Conservation (phyloP, 495 filamentous ascomycete genomes). For the Podospora pseudopauciseta region DNA sequence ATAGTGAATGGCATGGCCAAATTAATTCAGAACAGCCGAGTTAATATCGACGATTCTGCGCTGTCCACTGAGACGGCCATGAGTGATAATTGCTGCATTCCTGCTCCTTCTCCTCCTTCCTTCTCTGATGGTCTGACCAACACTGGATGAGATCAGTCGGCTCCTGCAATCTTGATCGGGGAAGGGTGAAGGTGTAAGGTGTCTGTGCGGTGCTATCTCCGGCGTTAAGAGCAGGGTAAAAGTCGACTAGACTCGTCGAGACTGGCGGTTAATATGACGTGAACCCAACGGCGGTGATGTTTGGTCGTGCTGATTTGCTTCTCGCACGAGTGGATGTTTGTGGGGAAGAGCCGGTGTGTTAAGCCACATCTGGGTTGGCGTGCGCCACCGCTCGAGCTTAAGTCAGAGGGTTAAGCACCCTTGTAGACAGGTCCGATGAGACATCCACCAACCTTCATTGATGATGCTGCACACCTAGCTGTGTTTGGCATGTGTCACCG, state of each 20-base stretch:
- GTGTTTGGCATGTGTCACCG: slow-evolving; percentile 12
- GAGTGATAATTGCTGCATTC: background rate
- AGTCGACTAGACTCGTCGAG: slow-evolving; percentile 16
- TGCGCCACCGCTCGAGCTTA: slow-evolving; percentile 1
- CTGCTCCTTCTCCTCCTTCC: background rate
- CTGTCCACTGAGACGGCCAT: slow-evolving; percentile 5
- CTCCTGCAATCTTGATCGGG: background rate
- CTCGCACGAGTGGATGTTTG: slow-evolving; percentile 13
- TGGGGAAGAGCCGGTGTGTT: slow-evolving; percentile 5
- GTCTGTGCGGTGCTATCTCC: slow-evolving; percentile 17
- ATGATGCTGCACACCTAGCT: slow-evolving; percentile 4
- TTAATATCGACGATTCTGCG: slow-evolving; percentile 34
- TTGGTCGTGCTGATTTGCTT: slow-evolving; percentile 22
- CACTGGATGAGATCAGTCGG: background rate
- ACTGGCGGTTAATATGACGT: slow-evolving; percentile 26
- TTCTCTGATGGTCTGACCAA: slow-evolving; percentile 3
- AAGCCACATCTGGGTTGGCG: slow-evolving; percentile 15
- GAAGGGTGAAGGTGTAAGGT: background rate
- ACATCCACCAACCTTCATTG: slow-evolving; percentile 1
- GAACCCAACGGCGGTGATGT: slow-evolving; percentile 24
- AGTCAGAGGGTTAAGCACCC: background rate
- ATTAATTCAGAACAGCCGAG: slow-evolving; percentile 30
- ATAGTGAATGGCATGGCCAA: slow-evolving; percentile 29
- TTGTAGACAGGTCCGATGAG: slow-evolving; percentile 4
- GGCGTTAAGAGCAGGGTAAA: slow-evolving; percentile 10